Base-by-base conservation (phyloP, 2,329 filamentous ascomycete species). In the Trichoderma oligosporum region DNA sequence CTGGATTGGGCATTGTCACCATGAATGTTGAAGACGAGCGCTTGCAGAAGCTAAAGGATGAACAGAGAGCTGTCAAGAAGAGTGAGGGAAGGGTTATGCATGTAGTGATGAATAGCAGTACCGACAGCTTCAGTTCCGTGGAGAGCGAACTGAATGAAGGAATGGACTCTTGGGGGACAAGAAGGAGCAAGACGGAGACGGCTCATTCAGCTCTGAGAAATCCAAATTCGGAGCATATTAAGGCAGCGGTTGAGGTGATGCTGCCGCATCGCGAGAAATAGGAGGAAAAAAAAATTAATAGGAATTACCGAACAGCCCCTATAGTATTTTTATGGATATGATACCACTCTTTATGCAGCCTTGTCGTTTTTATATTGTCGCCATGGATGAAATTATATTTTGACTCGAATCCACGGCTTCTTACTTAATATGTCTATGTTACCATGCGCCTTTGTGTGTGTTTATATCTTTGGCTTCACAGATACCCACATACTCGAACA, bases 21-120 rank as follows among this genome's bases (percentile, higher is more conserved):
- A 82, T 93, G 64, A 87, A 91, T 67, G 95, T 89, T 74, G 89
- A 91, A 57, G 88, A 89, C 8, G 81, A 92, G 59, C 78, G 83
- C 62, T 86, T 96, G 72, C 74, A 79, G 41, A 78, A 83, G 60
- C 81, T 95, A 76, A 97, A 97, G 77, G 74, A 85, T 39, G 81
- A 85, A 60, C 92, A 96, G 74, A 76, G 83, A 24, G 82, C 86
- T 58, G 74, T 80, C 62, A 96, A 94, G 81, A 89, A 89, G 78
- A 75, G 76, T 38, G 78, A 82, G 64, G 81, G 82, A 27, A 64
- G 67, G 7, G 69, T 75, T 58, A 64, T 85, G 31, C 73, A 77
- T 56, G 76, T 85, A 71, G 79, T 85, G 35, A 75, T 82, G 67
- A 83, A 84, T 67, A 74, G 77, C 39, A 85, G 79, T 63, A 73